These are phyloP conservation scores for Lodderomyces theae DNA, from an alignment of 1,139 yeast species.

Conservation along the genomic window DNA sequence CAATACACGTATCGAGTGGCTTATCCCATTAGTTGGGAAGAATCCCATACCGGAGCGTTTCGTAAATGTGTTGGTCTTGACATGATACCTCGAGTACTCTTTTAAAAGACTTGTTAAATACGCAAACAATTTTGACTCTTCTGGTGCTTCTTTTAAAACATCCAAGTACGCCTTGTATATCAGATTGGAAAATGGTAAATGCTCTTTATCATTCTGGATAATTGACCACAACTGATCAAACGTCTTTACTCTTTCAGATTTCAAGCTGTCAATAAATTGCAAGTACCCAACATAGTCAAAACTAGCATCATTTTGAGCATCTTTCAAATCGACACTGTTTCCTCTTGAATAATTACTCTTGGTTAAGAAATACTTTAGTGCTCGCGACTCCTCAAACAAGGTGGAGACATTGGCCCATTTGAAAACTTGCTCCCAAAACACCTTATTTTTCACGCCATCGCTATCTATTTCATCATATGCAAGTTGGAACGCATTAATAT, in stretches of 20 bases:
- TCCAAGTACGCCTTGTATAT: constrained; percentile 26
- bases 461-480: constrained; percentile 25
- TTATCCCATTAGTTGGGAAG: constrained; percentile 17
- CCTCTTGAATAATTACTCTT: constrained; percentile 7
- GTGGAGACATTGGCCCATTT: constrained; percentile 37
- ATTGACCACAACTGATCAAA: constrained; percentile 36
- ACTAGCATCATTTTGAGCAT: constrained; percentile 32
- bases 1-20: constrained; percentile 20
- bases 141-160: constrained; percentile 20
- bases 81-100: constrained; percentile 21
- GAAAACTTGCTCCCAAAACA: constrained; percentile 39
- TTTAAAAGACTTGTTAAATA: constrained; percentile 22
- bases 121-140: constrained; percentile 23
- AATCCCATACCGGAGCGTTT: constrained; percentile 14
- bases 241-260: constrained; percentile 25
- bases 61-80: constrained; percentile 10
- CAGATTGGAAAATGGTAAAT: constrained; percentile 24
- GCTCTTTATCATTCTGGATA: constrained; percentile 23
- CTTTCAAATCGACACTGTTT: constrained; percentile 19
- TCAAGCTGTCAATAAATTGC: constrained; percentile 25
- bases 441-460: constrained; percentile 18
- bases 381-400: constrained; percentile 25
- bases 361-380: constrained; percentile 26
- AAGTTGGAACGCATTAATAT: constrained; percentile 36
- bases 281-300: constrained; percentile 43